Evolutionary conservation across 1,139 yeast genomes (phyloP), one percentile per base, ranked within the genome.

Genomic region (Pichia sp.): DNA sequence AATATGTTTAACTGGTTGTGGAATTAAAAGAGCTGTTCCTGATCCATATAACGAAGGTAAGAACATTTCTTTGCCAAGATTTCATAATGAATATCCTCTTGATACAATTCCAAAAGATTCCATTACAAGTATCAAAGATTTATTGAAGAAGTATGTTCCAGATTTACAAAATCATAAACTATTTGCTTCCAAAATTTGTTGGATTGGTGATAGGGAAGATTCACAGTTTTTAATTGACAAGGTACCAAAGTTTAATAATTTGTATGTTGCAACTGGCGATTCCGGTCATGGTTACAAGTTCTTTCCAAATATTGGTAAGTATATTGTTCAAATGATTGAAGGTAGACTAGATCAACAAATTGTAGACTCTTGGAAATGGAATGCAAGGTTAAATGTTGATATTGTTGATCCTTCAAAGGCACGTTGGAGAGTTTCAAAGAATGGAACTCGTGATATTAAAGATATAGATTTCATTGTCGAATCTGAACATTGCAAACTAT

Each of bases 151-250:
- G 31, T 57, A 58, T 35, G 45, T 69, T 6, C 76, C 76, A 3
- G 67, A 65, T 14, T 50, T 69, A 31, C 60, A 62, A 13, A 50
- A 61, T 34, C 72, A 68, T 50, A 47, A 51, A 11, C 50, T 69
- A 1, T 33, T 62, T 19, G 63, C 63, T 35, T 60, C 65, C 24
- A 69, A 68, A 49, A 53, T 64, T 6, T 70, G 76, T 48, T 72
- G 76, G 77, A 63, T 69, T 36, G 70, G 70, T 5, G 76, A 72
- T 47, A 64, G 74, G 10, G 51, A 65, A 2, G 65, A 64, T 36
- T 60, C 68, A 11, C 61, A 70, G 45, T 70, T 70, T 42, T 53
- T 72, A 8, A 64, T 72, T 29, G 75, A 70, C 47, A 47, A 52
- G 18, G 63, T 65, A 11, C 76, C 76, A 0, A 45, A 50, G 1